Percentiles rank a stretch among this genome's conserved stretches.
phyloP scores from a whole-genome alignment of 257 asterid species.

The Capsicum baccatum region DNA sequence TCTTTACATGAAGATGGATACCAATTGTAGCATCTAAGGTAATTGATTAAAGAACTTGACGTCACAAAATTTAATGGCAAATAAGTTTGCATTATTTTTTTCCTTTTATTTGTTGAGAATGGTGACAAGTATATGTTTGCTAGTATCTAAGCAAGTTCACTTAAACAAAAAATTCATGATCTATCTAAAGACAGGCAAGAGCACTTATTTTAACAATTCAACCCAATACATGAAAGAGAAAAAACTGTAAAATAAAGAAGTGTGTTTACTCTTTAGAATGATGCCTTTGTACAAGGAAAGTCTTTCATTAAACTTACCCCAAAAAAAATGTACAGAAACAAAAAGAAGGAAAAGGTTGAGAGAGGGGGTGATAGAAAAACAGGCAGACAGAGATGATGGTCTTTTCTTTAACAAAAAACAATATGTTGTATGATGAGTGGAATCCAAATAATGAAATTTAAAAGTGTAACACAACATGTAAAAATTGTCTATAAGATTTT shows the following conservation, averaged over 20 bases:
- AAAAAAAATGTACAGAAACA: neutral
- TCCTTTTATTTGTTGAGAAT: neutral
- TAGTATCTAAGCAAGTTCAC: neutral
- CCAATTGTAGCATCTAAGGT: neutral
- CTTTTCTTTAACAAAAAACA: neutral
- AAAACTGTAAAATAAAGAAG: neutral
- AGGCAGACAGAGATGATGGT: neutral
- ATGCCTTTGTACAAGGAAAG: conserved; percentile 17
- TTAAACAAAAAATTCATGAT: neutral
- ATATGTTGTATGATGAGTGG: neutral
- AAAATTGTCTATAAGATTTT: neutral
- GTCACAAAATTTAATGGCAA: neutral
- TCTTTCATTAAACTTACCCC: neutral
- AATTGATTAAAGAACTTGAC: conserved; percentile 1
- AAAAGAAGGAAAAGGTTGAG: neutral
- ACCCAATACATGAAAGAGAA: conserved; percentile 5
- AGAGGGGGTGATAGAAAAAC: neutral
- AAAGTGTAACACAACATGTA: conserved; percentile 11
- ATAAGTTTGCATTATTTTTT: neutral
- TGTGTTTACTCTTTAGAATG: neutral
- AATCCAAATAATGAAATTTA: neutral
- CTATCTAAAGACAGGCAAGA: conserved; percentile 15
- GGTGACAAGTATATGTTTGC: neutral
- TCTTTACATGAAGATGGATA: conserved; percentile 1
- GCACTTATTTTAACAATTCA: neutral